These are phyloP conservation scores for Trichoderma sp. DNA, from an alignment of 2,329 filamentous ascomycete genomes.

Conservation along the genomic window DNA sequence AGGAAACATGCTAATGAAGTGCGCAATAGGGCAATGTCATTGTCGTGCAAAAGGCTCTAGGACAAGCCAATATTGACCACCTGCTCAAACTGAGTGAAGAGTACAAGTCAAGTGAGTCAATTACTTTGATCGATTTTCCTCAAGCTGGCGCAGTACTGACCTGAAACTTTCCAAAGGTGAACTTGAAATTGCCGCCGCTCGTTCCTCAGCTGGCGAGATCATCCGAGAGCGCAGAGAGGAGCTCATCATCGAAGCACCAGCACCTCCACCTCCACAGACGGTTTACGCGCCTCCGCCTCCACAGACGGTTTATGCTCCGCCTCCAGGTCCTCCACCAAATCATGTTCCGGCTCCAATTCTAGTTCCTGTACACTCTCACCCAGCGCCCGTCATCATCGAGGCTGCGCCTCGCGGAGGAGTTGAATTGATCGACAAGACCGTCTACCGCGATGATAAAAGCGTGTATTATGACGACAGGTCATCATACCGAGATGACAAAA, in stretches of 20 bases:
- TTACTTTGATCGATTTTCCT: conserved; percentile 30
- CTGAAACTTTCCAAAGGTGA: conserved; percentile 43
- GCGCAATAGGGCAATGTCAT: conserved; percentile 70
- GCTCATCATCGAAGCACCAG: conserved; percentile 41
- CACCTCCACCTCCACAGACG: conserved; percentile 31
- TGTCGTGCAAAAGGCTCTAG: conserved; percentile 80
- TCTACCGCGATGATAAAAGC: conserved; percentile 43
- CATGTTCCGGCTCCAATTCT: not conserved
- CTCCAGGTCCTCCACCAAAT: not conserved
- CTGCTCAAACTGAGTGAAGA: conserved; percentile 81
- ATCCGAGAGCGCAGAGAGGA: conserved; percentile 54
- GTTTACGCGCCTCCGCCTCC: conserved; percentile 37
- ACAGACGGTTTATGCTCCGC: not conserved
- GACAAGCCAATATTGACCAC: conserved; percentile 89
- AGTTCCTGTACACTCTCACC: not conserved
- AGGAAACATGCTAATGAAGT: conserved; percentile 25
- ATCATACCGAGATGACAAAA: conserved; percentile 49
- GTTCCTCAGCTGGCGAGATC: conserved; percentile 52
- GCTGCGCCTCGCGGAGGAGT: conserved; percentile 41
- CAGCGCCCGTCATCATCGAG: conserved; percentile 41
- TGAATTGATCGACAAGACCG: conserved; percentile 51
- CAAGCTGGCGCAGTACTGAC: conserved; percentile 27
- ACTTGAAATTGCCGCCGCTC: conserved; percentile 49
- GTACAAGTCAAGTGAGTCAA: conserved; percentile 63
- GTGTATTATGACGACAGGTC: conserved; percentile 46